Evolutionary conservation across 2,329 filamentous ascomycete species (phyloP), one percentile per base, ranked within the genome.

Genomic region (Fusarium nelsonii): DNA sequence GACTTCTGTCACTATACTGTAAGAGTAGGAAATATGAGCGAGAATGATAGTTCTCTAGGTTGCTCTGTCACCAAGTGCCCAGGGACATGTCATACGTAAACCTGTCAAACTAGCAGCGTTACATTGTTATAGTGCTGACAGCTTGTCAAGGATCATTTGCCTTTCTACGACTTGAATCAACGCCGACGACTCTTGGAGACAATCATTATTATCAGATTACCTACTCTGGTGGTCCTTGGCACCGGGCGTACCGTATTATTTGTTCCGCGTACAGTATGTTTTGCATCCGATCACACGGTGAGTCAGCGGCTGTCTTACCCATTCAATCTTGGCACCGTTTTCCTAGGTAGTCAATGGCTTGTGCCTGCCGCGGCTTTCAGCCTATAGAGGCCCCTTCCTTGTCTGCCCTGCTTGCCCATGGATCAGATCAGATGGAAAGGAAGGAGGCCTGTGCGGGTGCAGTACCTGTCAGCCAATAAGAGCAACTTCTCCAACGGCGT

Each of bases 381-480:
- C 16, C 6, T 30, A 30, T 30, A 11, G 4, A 11, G 23, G 6
- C 23, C 6, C 23, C 30, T 8, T 11, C 30, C 30, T 8, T 30
- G 30, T 30, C 8, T 11, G 30, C 30, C 30, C 23, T 23, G 23
- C 23, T 23, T 23, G 23, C 6, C 23, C 23, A 20, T 4, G 20
- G 20, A 30, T 9, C 30, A 30, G 30, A 30, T 30, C 30, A 11
- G 30, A 30, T 30, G 30, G 30, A 11, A 15, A 14, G 16, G n/a
- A 49, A 45, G 44, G 45, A 37, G 65, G 65, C 30, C 60, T 61
- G 65, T 57, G 65, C 51, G 34, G 41, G 32, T 4, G 8, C 44
- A 61, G 30, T 26, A 28, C 9, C 36, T 32, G 20, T 8, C 34
- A 39, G 23, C 59, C 57, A 62, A 62, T 62, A 14, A 16, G 16